phyloP scores from a whole-genome alignment of 2,329 filamentous ascomycete species.

The Xylariaceae sp. region DNA sequence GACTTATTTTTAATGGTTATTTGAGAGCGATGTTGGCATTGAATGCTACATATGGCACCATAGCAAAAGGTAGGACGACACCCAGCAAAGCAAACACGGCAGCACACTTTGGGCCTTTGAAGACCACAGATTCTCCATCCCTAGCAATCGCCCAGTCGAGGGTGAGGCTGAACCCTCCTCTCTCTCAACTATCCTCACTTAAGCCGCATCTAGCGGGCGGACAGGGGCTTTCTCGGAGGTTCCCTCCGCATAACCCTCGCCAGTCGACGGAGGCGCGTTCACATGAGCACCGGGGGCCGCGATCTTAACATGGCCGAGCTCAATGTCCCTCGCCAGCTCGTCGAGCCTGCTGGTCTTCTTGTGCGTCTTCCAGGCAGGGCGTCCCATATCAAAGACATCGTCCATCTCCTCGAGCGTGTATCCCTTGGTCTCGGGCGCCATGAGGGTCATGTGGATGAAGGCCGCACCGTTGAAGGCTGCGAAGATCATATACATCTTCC shows the following conservation, averaged over 20 bases:
- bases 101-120: no score
- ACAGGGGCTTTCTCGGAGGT: background rate
- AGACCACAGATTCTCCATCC: background rate
- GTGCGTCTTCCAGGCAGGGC: slow-evolving; percentile 52
- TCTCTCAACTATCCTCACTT: background rate
- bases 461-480: slow-evolving; percentile 65
- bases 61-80: no score
- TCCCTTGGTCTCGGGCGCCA: slow-evolving; percentile 61
- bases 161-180: no score
- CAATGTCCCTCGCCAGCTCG: slow-evolving; percentile 43
- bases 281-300: slow-evolving; percentile 6
- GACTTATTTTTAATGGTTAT: no score
- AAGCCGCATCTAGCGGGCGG: background rate
- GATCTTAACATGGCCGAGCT: slow-evolving; percentile 41
- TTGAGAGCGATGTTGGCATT: no score
- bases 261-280: background rate
- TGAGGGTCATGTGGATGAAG: slow-evolving; percentile 62
- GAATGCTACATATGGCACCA: no score
- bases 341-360: slow-evolving; percentile 43
- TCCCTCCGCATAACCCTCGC: background rate
- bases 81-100: no score
- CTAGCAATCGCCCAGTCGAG: background rate
- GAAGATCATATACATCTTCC: slow-evolving; percentile 68
- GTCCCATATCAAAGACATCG: slow-evolving; percentile 60
- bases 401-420: slow-evolving; percentile 75